Percentiles rank a stretch among this genome's conserved stretches.
phyloP scores from a whole-genome alignment of 2,329 filamentous ascomycete species.

The Sarocladium strictum region DNA sequence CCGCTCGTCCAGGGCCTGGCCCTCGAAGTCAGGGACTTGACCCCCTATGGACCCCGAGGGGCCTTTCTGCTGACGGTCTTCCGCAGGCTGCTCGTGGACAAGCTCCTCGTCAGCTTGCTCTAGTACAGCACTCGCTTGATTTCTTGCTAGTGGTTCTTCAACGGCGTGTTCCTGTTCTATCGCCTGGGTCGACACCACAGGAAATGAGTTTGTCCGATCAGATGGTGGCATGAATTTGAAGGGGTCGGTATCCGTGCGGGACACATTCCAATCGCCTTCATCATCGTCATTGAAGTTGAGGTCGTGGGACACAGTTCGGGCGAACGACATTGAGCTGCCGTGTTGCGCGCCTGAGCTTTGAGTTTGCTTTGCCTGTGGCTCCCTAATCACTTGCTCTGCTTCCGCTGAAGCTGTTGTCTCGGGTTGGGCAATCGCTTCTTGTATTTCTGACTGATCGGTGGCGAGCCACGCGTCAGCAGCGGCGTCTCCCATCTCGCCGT shows the following conservation, averaged over 20 bases:
- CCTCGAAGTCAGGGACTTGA: conserved; percentile 32
- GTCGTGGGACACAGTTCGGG: conserved; percentile 58
- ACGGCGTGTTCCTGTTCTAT: conserved; percentile 20
- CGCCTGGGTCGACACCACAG: conserved; percentile 41
- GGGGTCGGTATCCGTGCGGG: conserved; percentile 47
- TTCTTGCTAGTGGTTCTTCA: conserved; percentile 38
- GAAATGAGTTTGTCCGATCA: conserved; percentile 59
- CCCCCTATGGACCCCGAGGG: conserved; percentile 36
- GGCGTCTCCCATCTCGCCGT: conserved; percentile 12
- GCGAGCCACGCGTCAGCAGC: conserved; percentile 18
- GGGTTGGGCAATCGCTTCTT: background rate
- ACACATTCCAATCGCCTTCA: conserved; percentile 50
- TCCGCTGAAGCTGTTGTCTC: background rate
- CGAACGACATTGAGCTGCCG: conserved; percentile 56
- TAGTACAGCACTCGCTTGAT: conserved; percentile 48
- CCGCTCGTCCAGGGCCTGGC: conserved; percentile 47
- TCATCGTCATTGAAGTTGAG: conserved; percentile 56
- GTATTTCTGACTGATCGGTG: conserved; percentile 13
- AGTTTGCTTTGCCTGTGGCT: background rate
- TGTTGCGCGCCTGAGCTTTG: conserved; percentile 37
- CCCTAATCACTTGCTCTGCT: background rate
- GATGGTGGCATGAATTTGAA: conserved; percentile 54
- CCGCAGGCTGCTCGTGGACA: conserved; percentile 11
- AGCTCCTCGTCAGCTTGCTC: conserved; percentile 43
- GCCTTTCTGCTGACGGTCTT: conserved; percentile 14